Percentiles rank a stretch among this genome's conserved stretches.
phyloP scores from a whole-genome alignment of 1,139 yeast genomes.

The Suhomyces choctaworum region DNA sequence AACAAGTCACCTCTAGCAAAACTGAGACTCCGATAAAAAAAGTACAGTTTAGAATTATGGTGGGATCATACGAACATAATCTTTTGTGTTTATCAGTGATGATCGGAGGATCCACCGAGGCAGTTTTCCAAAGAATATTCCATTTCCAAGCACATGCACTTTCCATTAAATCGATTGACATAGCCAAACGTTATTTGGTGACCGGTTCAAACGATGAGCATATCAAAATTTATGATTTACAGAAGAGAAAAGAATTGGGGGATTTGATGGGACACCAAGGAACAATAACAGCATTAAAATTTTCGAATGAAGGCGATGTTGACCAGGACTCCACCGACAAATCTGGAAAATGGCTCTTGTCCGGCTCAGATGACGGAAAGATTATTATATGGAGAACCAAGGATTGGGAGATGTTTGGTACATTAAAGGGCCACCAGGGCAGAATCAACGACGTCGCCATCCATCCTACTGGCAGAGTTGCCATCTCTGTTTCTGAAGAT shows the following conservation, averaged over 20 bases:
- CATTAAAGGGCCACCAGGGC: slow-evolving; percentile 81
- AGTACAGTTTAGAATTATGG: slow-evolving; percentile 70
- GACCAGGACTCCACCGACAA: slow-evolving; percentile 28
- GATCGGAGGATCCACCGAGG: slow-evolving; percentile 39
- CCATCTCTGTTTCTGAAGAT: slow-evolving; percentile 86
- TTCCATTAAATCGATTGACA: slow-evolving; percentile 81
- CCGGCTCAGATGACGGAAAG: slow-evolving; percentile 90
- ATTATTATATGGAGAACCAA: slow-evolving; percentile 92
- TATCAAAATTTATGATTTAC: slow-evolving; percentile 89
- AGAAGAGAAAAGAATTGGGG: slow-evolving; percentile 91
- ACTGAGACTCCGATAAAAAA: slow-evolving; percentile 1
- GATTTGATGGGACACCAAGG: slow-evolving; percentile 89
- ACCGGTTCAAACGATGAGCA: slow-evolving; percentile 97
- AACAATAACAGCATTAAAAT: slow-evolving; percentile 72
- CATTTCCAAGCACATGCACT: slow-evolving; percentile 94
- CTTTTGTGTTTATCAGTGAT: slow-evolving; percentile 78
- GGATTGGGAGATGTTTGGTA: slow-evolving; percentile 94
- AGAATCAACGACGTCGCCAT: slow-evolving; percentile 80
- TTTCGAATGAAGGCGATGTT: slow-evolving; percentile 51
- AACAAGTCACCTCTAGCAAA: too few relatives aligned
- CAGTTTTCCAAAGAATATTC: slow-evolving; percentile 87
- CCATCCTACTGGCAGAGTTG: slow-evolving; percentile 92
- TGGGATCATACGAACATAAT: slow-evolving; percentile 95
- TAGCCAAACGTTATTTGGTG: slow-evolving; percentile 81
- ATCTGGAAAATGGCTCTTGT: slow-evolving; percentile 81